phyloP scores from a whole-genome alignment of 495 filamentous ascomycete genomes.

The Corynascus novoguineensis region DNA sequence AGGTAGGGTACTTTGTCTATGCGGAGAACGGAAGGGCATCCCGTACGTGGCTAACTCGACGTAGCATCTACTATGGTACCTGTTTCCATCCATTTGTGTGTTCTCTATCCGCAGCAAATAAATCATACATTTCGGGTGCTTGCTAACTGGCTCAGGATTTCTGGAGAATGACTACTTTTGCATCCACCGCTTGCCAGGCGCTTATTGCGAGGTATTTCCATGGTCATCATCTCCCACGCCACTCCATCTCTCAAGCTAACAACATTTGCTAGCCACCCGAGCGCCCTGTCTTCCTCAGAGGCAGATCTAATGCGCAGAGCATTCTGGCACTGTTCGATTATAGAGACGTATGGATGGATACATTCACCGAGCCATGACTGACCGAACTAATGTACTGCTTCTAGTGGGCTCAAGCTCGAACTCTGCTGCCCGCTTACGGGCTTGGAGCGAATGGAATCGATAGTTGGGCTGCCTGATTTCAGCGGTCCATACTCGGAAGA shows the following conservation, averaged over 20 bases:
- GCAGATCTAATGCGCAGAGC: slow-evolving; percentile 49
- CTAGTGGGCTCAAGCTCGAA: slow-evolving; percentile 49
- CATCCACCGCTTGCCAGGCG: slow-evolving; percentile 49
- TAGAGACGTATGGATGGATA: slow-evolving; percentile 45
- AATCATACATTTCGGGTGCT: not conserved
- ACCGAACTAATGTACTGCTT: slow-evolving; percentile 2
- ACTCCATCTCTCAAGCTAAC: slow-evolving; percentile 5
- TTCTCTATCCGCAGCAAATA: not conserved
- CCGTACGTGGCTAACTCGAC: not conserved
- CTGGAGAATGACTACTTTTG: slow-evolving; percentile 50
- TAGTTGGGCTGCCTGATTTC: slow-evolving; percentile 50
- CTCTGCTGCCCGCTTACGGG: slow-evolving; percentile 51
- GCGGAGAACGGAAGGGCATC: not conserved
- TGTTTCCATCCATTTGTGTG: slow-evolving; percentile 47
- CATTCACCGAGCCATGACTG: not conserved
- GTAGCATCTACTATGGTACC: slow-evolving; percentile 49
- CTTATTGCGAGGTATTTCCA: slow-evolving; percentile 50
- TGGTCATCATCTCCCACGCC: not conserved
- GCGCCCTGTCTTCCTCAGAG: slow-evolving; percentile 42
- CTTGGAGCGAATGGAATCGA: slow-evolving; percentile 44
- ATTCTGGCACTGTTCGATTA: slow-evolving; percentile 55
- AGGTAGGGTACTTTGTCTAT: slow-evolving; percentile 33
- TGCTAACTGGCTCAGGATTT: slow-evolving; percentile 44
- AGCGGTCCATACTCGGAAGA: slow-evolving; percentile 41
- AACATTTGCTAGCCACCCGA: slow-evolving; percentile 35